Base-by-base conservation (phyloP, 371 early-diverging fungal genomes). In the Dichotomocladium elegans region DNA sequence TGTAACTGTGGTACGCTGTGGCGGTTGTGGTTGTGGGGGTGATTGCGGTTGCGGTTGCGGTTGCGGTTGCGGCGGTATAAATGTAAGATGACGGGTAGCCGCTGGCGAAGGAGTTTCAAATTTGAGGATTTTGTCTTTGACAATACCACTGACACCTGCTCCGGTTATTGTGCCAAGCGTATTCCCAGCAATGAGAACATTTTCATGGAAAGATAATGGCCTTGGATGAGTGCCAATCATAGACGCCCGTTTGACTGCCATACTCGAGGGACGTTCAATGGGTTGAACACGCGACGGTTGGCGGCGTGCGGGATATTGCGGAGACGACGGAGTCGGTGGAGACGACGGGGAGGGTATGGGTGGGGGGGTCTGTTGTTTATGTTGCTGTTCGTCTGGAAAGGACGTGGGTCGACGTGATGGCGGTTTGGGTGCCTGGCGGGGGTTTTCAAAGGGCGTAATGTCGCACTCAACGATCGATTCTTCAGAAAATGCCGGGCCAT, bases 391-490 rank as follows among this genome's bases (percentile, higher is more conserved):
- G n/a, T n/a, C n/a, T n/a, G n/a, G n/a, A n/a, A n/a, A n/a, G n/a
- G n/a, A n/a, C n/a, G n/a, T n/a, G n/a, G 51, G 31, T 42, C 11
- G 48, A 24, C 41, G 45, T 17, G 27, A 14, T 30, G 73, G 73
- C 1, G 72, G 72, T 50, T 63, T 61, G 14, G 72, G 72, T 9
- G 70, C 70, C 14, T 62, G 58, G 22, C 70, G 57, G 14, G 70
- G 70, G 14, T 67, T 69, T 37, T 73, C 73, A 47, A 69, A 73
- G 5, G 60, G 49, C 15, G 47, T 48, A n/a, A 41, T 19, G 17
- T n/a, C n/a, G n/a, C n/a, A n/a, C n/a, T n/a, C n/a, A n/a, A n/a
- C n/a, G n/a, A n/a, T n/a, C n/a, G n/a, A n/a, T n/a, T n/a, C n/a
- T n/a, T n/a, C n/a, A n/a, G n/a, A n/a, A n/a, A n/a, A n/a, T n/a